Conservation (phyloP, 2,329 filamentous ascomycete species). For the Trichoderma polysporum region DNA sequence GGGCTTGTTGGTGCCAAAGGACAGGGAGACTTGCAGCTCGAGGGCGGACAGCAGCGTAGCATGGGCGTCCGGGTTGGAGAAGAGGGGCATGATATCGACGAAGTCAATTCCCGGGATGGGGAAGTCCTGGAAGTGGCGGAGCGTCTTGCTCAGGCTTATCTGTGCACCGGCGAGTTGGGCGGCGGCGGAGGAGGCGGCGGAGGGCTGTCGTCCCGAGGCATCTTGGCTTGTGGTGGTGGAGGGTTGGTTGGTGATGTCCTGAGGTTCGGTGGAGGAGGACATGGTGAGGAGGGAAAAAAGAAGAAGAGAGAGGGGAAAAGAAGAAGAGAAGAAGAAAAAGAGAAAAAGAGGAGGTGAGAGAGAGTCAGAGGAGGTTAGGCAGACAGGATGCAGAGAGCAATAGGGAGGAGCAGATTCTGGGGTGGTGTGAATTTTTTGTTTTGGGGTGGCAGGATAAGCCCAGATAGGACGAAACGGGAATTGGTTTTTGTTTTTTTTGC, state of each 20-base stretch:
- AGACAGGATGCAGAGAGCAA: slow-evolving; percentile 21
- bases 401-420: slow-evolving; percentile 16
- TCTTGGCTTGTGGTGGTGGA: slow-evolving; percentile 44
- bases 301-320: slow-evolving; percentile 27
- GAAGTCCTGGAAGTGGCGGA: slow-evolving; percentile 90
- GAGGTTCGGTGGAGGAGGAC: slow-evolving; percentile 29
- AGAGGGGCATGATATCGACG: slow-evolving; percentile 96
- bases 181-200: slow-evolving; percentile 61
- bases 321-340: slow-evolving; percentile 29
- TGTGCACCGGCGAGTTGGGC: slow-evolving; percentile 67
- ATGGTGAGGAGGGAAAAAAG: slow-evolving; percentile 37
- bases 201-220: slow-evolving; percentile 64
- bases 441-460: slow-evolving; percentile 21
- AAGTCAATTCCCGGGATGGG: slow-evolving; percentile 90
- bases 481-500: background rate
- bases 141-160: slow-evolving; percentile 67
- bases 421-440: slow-evolving; percentile 23
- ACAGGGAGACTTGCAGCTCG: slow-evolving; percentile 73
- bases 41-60: slow-evolving; percentile 77
- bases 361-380: slow-evolving; percentile 28
- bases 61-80: slow-evolving; percentile 74
- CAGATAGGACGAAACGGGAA: slow-evolving; percentile 11
- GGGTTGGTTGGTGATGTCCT: slow-evolving; percentile 24
- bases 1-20: slow-evolving; percentile 62
- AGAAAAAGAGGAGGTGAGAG: slow-evolving; percentile 29